phyloP scores from a whole-genome alignment of 495 filamentous ascomycete species.

The Neurospora africana region DNA sequence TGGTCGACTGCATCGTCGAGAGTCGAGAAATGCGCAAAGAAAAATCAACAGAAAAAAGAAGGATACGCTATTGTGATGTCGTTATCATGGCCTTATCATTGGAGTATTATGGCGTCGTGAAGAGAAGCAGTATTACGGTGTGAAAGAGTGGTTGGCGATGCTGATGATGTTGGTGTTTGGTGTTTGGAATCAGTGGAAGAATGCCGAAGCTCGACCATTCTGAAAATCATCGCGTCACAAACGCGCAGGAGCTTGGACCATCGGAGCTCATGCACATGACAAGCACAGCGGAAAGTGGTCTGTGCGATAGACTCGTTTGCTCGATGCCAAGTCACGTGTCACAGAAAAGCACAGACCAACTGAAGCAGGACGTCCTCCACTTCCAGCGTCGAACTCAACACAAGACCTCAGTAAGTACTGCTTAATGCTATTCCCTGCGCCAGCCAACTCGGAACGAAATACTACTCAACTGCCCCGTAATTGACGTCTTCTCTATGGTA shows the following conservation, averaged over 20 bases:
- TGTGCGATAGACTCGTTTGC: not conserved
- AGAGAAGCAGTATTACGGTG: not conserved
- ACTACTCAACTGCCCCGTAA: not conserved
- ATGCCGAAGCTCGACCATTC: not conserved
- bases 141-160: not conserved
- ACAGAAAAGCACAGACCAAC: not conserved
- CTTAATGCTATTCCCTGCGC: not conserved
- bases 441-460: not conserved
- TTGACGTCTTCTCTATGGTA: not conserved
- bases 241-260: slow-evolving; percentile 16
- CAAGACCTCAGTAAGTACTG: too few species aligned
- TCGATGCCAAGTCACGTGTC: not conserved
- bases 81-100: not conserved
- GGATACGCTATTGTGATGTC: not conserved
- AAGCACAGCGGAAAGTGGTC: not conserved
- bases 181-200: not conserved
- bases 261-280: not conserved
- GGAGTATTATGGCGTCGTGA: not conserved
- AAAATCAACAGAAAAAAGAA: not conserved
- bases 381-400: slow-evolving; percentile 1
- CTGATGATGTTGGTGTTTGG: not conserved
- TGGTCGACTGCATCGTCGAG: slow-evolving; percentile 13
- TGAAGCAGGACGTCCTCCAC: not conserved
- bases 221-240: slow-evolving; percentile 7
- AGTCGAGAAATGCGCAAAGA: not conserved